phyloP scores from a whole-genome alignment of 495 filamentous ascomycete genomes.

The Baudoinia panamericana region DNA sequence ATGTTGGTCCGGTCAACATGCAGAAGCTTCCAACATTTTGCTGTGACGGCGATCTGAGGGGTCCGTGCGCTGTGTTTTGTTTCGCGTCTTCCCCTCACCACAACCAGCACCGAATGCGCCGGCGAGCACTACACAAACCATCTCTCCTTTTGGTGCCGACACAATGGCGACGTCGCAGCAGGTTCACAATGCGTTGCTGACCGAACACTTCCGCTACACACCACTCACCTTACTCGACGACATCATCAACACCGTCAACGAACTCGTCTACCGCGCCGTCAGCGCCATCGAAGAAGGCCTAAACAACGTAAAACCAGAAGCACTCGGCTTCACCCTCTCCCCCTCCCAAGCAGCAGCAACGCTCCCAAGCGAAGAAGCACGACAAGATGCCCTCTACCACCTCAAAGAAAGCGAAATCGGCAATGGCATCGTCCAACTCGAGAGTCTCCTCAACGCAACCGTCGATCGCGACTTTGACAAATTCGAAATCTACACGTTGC shows the following conservation, averaged over 20 bases:
- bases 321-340: conserved; percentile 53
- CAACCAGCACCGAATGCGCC: background rate
- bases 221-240: conserved; percentile 89
- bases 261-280: conserved; percentile 71
- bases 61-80: background rate
- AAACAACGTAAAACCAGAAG: conserved; percentile 51
- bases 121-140: too few relatives aligned
- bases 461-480: conserved; percentile 70
- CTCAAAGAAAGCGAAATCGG: conserved; percentile 67
- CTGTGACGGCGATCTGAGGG: background rate
- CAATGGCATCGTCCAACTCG: conserved; percentile 79
- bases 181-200: conserved; percentile 62
- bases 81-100: background rate
- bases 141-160: background rate
- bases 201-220: conserved; percentile 91
- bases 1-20: too few relatives aligned
- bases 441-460: conserved; percentile 76
- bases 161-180: conserved; percentile 35
- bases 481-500: conserved; percentile 69
- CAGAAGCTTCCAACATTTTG: background rate
- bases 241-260: conserved; percentile 91
- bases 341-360: conserved; percentile 1
- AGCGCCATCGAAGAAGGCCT: conserved; percentile 72
- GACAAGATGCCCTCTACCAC: conserved; percentile 39
- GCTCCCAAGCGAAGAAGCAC: conserved; percentile 18